Evolutionary conservation across 345 rosid genomes (phyloP).

Genomic region (Salix viminalis): DNA sequence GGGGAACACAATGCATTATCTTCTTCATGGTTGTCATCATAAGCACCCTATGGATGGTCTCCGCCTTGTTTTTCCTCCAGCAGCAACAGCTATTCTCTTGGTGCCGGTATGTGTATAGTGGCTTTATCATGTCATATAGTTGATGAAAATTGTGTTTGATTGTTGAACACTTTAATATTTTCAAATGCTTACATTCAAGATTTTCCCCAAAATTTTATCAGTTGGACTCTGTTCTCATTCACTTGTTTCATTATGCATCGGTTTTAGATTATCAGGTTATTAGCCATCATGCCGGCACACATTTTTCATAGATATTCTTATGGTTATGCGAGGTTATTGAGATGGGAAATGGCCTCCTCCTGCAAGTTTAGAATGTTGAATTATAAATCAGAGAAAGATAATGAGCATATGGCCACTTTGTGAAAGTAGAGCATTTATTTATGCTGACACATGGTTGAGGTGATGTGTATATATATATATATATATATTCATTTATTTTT

Average conservation of each 20-base stretch:
- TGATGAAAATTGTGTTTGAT: not conserved
- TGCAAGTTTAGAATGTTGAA: not conserved
- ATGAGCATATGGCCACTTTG: not conserved
- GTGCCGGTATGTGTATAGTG: constrained; percentile 45
- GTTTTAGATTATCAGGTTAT: not conserved
- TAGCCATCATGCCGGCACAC: not conserved
- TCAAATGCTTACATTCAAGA: not conserved
- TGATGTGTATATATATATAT: not conserved
- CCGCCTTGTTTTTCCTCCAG: constrained; percentile 83
- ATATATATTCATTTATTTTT: not conserved
- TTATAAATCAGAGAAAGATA: not conserved
- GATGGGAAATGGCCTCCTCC: not conserved
- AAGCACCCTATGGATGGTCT: constrained; percentile 92
- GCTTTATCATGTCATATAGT: not conserved
- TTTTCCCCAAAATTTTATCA: not conserved
- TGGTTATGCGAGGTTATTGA: not conserved
- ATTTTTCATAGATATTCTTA: not conserved
- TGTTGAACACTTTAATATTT: not conserved
- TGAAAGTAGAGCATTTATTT: not conserved
- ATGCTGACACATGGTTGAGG: not conserved
- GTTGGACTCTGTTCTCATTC: not conserved
- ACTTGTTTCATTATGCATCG: not conserved
- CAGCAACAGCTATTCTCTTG: constrained; percentile 62
- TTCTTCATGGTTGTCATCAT: constrained; percentile 86
- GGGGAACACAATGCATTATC: constrained; percentile 78